phyloP scores from a whole-genome alignment of 352 stramenopile species.

The Phytopythium aichiense region DNA sequence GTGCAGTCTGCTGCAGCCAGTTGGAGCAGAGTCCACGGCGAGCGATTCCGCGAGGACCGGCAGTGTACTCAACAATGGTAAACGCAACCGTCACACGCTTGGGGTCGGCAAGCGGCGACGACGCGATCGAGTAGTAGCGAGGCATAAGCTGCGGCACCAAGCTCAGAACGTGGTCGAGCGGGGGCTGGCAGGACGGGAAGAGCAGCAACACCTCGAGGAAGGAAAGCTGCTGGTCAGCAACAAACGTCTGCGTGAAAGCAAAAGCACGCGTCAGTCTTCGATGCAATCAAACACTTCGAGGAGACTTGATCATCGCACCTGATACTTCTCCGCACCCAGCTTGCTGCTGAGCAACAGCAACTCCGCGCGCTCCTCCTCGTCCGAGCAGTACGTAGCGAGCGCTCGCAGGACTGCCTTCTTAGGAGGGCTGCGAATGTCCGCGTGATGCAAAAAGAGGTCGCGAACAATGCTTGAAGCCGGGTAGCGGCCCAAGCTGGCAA shows the following conservation, averaged over 20 bases:
- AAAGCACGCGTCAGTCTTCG: not conserved
- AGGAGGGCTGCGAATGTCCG: conserved; percentile 81
- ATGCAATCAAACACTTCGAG: not conserved
- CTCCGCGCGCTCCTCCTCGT: conserved; percentile 53
- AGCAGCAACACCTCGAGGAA: conserved; percentile 90
- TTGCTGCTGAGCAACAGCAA: conserved; percentile 75
- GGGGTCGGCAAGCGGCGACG: conserved; percentile 82
- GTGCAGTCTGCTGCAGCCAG: conserved; percentile 50
- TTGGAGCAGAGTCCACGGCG: conserved; percentile 60
- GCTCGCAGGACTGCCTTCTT: conserved; percentile 75
- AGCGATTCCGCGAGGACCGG: conserved; percentile 30
- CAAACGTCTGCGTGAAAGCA: conserved; percentile 50
- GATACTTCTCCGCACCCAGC: conserved; percentile 55
- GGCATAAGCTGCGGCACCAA: conserved; percentile 88
- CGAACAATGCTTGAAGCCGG: conserved; percentile 58
- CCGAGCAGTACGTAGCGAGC: conserved; percentile 56
- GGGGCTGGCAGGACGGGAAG: conserved; percentile 90
- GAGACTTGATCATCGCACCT: conserved; percentile 24
- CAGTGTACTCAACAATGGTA: conserved; percentile 88
- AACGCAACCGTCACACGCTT: conserved; percentile 84
- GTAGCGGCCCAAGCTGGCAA: conserved; percentile 36
- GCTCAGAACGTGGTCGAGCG: conserved; percentile 85
- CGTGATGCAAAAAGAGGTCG: conserved; percentile 64
- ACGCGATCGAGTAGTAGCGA: conserved; percentile 95
- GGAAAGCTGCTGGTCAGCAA: conserved; percentile 86